A percentile compares a stretch with the other conserved stretches of the same genome.
Conservation (phyloP, 345 rosid species). For the Linum tenue region DNA sequence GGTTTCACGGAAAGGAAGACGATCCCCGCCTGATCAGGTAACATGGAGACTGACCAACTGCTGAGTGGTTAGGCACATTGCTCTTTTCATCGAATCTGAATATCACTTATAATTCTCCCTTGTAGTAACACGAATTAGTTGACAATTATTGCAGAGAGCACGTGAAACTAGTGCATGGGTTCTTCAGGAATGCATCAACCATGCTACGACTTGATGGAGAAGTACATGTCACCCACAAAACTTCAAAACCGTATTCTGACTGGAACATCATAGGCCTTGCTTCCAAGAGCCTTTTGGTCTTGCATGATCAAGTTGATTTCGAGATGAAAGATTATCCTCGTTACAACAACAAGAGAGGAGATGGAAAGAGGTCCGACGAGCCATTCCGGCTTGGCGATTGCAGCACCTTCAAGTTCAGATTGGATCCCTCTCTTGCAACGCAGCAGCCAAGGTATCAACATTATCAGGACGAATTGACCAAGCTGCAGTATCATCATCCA, state of each 20-base stretch:
- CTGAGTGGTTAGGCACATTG: too few species aligned
- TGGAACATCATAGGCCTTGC: slow-evolving; percentile 56
- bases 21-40: slow-evolving; percentile 20
- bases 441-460: too few species aligned
- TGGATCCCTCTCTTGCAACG: too few species aligned
- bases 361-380: slow-evolving; percentile 35
- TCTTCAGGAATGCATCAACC: slow-evolving; percentile 35
- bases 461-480: too few species aligned
- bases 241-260: slow-evolving; percentile 29
- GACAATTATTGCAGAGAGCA: slow-evolving; percentile 31
- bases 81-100: too few species aligned
- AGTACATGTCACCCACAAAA: slow-evolving; percentile 56
- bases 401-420: slow-evolving; percentile 39
- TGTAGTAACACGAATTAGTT: too few species aligned
- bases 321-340: slow-evolving; percentile 35
- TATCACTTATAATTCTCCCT: too few species aligned
- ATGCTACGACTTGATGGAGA: slow-evolving; percentile 38
- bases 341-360: slow-evolving; percentile 45
- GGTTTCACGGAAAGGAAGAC: slow-evolving; percentile 42
- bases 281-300: slow-evolving; percentile 19
- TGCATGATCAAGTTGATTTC: slow-evolving; percentile 21
- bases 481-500: too few species aligned
- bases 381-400: slow-evolving; percentile 41
- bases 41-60: not conserved
- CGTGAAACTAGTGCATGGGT: slow-evolving; percentile 28